Base-by-base conservation (phyloP, 1,284 basidiomycete species). In the Ustilago crameri region DNA sequence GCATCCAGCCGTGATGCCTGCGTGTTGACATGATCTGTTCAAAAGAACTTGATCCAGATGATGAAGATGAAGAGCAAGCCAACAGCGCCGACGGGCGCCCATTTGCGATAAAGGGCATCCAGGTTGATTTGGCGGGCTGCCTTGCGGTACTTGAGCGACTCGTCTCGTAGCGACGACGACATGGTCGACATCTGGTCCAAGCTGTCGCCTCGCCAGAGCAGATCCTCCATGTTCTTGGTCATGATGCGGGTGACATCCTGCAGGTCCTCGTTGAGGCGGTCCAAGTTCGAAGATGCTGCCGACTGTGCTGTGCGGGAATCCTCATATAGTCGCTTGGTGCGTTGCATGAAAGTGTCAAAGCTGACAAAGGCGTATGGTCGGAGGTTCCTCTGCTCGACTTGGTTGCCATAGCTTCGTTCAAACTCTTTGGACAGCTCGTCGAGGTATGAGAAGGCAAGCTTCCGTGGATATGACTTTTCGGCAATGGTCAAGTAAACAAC, bases 161-260 rank as follows among this genome's bases (percentile, higher is more conserved):
- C 95, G 53, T 95, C 92, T 48, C 93, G 90, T 46, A 99, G 87
- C n/a, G 93, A 96, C 1, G 92, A 93, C n/a, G 95, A 98, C 69
- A 98, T 87, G 82, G 94, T 91, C 23, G 94, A 97, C 95, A 98
- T 98, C 56, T 82, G 88, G 84, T 98, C 95, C 65, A 98, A 87
- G 38, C 93, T 95, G 83, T 98, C 95, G 22, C 95, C 95, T 83
- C 95, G 87, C 95, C 95, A 98, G 37, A 99, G 86, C 57, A 99
- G 86, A 85, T 98, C 96, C 84, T 98, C 96, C 95, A 99, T 99
- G 84, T 98, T 98, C 86, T 98, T 99, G n/a, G 95, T 98, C 96
- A 98, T 98, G 85, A 99, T 98, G 75, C 93, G 87, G 48, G 95
- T 98, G 59, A 99, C 95, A 79, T 98, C 95, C 82, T 95, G 93